A percentile compares a stretch with the other conserved stretches of the same genome.
These are phyloP conservation scores for Circinella umbellata DNA, from an alignment of 371 early-diverging fungal genomes.

Conservation along the genomic window DNA sequence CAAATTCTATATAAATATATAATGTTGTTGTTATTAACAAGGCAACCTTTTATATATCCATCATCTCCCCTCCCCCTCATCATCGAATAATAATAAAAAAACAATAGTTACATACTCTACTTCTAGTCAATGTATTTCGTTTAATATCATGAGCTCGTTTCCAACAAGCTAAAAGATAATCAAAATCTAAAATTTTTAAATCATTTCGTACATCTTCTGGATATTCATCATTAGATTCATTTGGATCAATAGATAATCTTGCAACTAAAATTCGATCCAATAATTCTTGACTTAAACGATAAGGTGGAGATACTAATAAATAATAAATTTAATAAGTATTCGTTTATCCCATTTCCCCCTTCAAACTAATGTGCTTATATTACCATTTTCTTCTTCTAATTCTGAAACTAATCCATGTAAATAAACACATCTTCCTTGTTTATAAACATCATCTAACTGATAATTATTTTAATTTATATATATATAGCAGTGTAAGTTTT, in stretches of 20 bases:
- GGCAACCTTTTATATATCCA: not conserved
- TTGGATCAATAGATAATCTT: conserved; percentile 72
- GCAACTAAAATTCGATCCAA: conserved; percentile 81
- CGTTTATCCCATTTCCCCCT: not conserved
- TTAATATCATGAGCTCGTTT: conserved; percentile 62
- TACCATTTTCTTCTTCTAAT: conserved; percentile 48
- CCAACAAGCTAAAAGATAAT: conserved; percentile 85
- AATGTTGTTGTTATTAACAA: not conserved
- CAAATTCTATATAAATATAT: conserved; percentile 42
- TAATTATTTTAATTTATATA: not conserved
- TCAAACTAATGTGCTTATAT: not conserved
- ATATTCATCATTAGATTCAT: conserved; percentile 42
- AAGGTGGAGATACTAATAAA: conserved; percentile 41
- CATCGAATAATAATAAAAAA: not conserved
- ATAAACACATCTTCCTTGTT: conserved; percentile 46
- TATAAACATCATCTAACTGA: conserved; percentile 33
- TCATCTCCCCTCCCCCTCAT: not conserved
- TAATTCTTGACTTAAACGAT: conserved; percentile 51
- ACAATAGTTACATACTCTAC: conserved; percentile 38
- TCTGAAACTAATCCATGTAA: conserved; percentile 39
- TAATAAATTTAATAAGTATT: too few species aligned
- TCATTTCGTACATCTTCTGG: conserved; percentile 49
- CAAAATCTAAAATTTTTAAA: conserved; percentile 60
- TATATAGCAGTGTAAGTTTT: not conserved
- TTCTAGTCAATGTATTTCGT: conserved; percentile 47